Evolutionary conservation across 176 grass and related monocot species (phyloP).

Genomic region (Stipa capillata): DNA sequence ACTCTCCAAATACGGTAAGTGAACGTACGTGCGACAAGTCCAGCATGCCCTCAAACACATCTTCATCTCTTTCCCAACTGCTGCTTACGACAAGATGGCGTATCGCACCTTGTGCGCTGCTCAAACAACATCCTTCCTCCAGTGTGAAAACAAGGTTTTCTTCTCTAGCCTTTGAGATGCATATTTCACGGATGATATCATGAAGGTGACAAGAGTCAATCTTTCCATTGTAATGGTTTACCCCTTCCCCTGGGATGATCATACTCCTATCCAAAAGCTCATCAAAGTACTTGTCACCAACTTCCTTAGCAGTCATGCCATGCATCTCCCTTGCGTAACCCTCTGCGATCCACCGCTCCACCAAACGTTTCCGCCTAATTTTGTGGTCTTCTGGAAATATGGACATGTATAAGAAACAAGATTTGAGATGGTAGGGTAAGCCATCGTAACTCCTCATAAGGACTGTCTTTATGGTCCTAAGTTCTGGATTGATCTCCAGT

Average conservation of each 20-base stretch:
- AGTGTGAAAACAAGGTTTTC: constrained; percentile 18
- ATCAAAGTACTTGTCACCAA: not conserved
- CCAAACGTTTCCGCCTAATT: not conserved
- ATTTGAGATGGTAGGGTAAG: constrained; percentile 30
- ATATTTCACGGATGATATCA: constrained; percentile 27
- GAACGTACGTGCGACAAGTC: constrained; percentile 10
- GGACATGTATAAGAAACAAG: constrained; percentile 15
- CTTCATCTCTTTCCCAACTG: not conserved
- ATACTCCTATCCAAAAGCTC: constrained; percentile 17
- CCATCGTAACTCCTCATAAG: constrained; percentile 22
- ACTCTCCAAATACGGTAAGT: not conserved
- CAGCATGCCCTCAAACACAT: not conserved
- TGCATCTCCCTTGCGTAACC: not conserved
- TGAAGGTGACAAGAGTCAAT: constrained; percentile 9
- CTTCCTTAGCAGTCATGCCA: not conserved
- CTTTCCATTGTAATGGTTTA: not conserved
- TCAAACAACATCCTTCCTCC: not conserved
- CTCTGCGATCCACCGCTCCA: constrained; percentile 31
- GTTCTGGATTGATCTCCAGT: not conserved
- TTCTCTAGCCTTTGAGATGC: not conserved
- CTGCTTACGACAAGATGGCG: not conserved
- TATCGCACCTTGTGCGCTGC: not conserved
- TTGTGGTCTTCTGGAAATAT: constrained; percentile 7
- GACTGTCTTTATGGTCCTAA: not conserved
- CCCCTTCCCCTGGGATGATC: not conserved